These are phyloP conservation scores for Clarireedia monteithiana DNA, from an alignment of 2,329 filamentous ascomycete species.

Conservation along the genomic window DNA sequence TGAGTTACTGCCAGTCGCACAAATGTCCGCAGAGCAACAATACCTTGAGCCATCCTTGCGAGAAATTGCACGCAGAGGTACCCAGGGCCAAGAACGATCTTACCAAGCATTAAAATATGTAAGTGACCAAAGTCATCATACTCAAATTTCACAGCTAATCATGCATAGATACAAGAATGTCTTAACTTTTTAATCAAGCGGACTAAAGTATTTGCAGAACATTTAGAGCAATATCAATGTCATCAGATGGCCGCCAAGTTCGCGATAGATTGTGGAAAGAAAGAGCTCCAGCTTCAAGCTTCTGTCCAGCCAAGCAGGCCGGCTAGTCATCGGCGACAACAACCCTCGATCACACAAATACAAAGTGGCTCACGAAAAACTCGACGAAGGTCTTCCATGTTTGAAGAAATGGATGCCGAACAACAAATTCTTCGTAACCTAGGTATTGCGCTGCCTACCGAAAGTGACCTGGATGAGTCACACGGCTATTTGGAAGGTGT, in stretches of 20 bases:
- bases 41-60: constrained; percentile 53
- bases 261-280: constrained; percentile 36
- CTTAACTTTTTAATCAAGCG: constrained; percentile 43
- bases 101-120: constrained; percentile 45
- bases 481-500: constrained; percentile 20
- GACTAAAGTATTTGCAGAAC: constrained; percentile 35
- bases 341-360: constrained; percentile 13
- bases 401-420: constrained; percentile 27
- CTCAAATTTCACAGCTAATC: not conserved
- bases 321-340: constrained; percentile 15
- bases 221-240: constrained; percentile 38
- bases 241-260: constrained; percentile 35
- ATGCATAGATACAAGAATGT: constrained; percentile 41
- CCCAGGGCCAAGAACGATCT: constrained; percentile 38
- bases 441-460: constrained; percentile 36
- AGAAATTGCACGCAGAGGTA: constrained; percentile 36
- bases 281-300: constrained; percentile 32
- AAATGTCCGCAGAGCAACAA: constrained; percentile 64
- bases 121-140: constrained; percentile 19
- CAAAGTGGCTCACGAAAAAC: constrained; percentile 24
- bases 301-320: constrained; percentile 1
- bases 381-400: constrained; percentile 28
- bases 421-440: constrained; percentile 40
- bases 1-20: constrained; percentile 61
- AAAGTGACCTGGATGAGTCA: constrained; percentile 22